phyloP scores from a whole-genome alignment of 805 yeast species.

The Kuraishia floccosa region DNA sequence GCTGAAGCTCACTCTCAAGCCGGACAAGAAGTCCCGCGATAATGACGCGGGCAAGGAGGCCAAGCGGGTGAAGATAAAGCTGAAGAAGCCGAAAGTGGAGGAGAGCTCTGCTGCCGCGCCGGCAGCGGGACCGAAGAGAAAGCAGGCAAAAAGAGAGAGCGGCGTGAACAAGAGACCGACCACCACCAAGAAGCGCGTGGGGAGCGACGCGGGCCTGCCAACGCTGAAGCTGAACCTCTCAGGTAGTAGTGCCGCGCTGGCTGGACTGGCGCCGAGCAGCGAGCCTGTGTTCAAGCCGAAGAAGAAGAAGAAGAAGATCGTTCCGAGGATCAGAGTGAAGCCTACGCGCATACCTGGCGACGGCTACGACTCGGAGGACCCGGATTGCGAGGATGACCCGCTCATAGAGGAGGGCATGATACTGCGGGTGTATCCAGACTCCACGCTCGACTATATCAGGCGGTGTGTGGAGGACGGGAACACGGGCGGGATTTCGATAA shows the following conservation, averaged over 20 bases:
- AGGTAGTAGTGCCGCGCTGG: not conserved
- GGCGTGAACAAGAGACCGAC: not conserved
- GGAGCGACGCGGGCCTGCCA: not conserved
- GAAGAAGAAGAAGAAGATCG: conserved; percentile 11
- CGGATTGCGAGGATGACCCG: conserved; percentile 93
- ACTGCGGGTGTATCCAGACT: conserved; percentile 57
- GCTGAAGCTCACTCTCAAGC: conserved; percentile 12
- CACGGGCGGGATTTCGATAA: conserved; percentile 56
- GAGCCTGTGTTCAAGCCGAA: no score
- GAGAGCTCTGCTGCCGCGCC: not conserved
- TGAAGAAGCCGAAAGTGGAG: conserved; percentile 5
- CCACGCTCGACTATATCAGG: conserved; percentile 62
- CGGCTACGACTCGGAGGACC: conserved; percentile 95
- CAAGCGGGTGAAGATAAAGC: conserved; percentile 15
- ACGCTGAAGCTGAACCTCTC: conserved; percentile 13
- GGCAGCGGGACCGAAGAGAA: no score
- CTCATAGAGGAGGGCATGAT: conserved; percentile 78
- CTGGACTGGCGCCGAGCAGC: conserved; percentile 24
- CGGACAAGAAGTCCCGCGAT: conserved; percentile 10
- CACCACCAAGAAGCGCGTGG: not conserved
- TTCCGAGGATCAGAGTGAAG: conserved; percentile 39
- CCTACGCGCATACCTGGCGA: conserved; percentile 77
- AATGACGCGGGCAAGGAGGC: conserved; percentile 14
- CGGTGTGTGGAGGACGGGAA: conserved; percentile 71
- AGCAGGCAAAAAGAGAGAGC: conserved; percentile 1